Evolutionary conservation across 1,284 basidiomycete genomes (phyloP).

Genomic region (Ceratobasidium sp.): DNA sequence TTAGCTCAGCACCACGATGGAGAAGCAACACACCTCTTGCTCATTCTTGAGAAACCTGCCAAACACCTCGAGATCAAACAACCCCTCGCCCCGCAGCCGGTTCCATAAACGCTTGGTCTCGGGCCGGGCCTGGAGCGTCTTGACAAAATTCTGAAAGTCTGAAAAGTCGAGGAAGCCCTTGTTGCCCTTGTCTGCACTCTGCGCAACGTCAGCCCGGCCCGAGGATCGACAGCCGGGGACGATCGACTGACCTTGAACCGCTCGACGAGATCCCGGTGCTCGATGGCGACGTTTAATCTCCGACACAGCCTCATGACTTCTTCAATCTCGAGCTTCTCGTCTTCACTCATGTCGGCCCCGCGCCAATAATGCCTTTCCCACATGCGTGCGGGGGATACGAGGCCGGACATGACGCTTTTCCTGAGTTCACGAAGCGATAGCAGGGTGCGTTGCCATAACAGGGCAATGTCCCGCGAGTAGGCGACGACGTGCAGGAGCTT

Average conservation of each 20-base stretch:
- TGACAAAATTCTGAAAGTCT: slow-evolving; percentile 87
- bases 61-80: slow-evolving; percentile 65
- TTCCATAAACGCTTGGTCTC: slow-evolving; percentile 78
- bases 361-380: slow-evolving; percentile 89
- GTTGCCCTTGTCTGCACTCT: slow-evolving; percentile 74
- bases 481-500: slow-evolving; percentile 93
- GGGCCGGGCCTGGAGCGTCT: slow-evolving; percentile 79
- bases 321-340: slow-evolving; percentile 71
- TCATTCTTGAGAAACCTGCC: slow-evolving; percentile 67
- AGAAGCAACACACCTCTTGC: slow-evolving; percentile 61
- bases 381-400: slow-evolving; percentile 51
- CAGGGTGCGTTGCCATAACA: slow-evolving; percentile 70
- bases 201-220: slow-evolving; percentile 20
- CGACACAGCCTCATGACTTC: slow-evolving; percentile 80
- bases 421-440: slow-evolving; percentile 65
- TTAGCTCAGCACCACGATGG: not conserved
- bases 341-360: slow-evolving; percentile 65
- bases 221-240: not conserved
- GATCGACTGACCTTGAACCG: slow-evolving; percentile 65
- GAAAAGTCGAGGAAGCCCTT: slow-evolving; percentile 78
- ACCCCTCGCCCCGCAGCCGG: slow-evolving; percentile 53
- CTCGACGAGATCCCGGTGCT: slow-evolving; percentile 63
- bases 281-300: slow-evolving; percentile 74
- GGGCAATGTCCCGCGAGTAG: slow-evolving; percentile 69
- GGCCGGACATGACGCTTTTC: slow-evolving; percentile 69